These are phyloP conservation scores for Pleurotus platypus DNA, from an alignment of 768 basidiomycete genomes.

Conservation along the genomic window DNA sequence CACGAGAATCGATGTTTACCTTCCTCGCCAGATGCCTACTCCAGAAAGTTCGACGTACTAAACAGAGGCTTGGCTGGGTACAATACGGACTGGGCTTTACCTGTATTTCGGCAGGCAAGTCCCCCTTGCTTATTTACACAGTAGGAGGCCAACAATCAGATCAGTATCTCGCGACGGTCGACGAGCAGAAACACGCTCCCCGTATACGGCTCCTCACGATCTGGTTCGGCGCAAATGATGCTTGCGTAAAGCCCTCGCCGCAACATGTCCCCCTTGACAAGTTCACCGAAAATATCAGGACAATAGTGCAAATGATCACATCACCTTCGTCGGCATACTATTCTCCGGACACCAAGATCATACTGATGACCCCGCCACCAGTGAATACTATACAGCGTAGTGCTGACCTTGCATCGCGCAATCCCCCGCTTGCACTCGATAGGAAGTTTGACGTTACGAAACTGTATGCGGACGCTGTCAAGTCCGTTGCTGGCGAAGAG, in stretches of 20 bases:
- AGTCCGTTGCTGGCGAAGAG: conserved; percentile 51
- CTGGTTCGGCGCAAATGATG: conserved; percentile 93
- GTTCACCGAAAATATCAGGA: conserved; percentile 61
- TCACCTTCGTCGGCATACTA: conserved; percentile 60
- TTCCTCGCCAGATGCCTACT: conserved; percentile 57
- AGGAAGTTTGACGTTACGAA: conserved; percentile 60
- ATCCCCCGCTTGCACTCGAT: conserved; percentile 51
- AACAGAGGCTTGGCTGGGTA: conserved; percentile 86
- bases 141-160: background rate
- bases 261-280: conserved; percentile 76
- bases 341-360: conserved; percentile 68
- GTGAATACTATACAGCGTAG: conserved; percentile 61
- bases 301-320: conserved; percentile 60
- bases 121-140: background rate
- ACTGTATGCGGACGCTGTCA: conserved; percentile 69
- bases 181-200: conserved; percentile 44
- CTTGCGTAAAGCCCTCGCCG: conserved; percentile 54
- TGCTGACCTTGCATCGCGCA: conserved; percentile 44
- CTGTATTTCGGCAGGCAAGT: conserved; percentile 71
- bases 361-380: conserved; percentile 86
- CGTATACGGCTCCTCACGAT: conserved; percentile 72
- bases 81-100: conserved; percentile 83
- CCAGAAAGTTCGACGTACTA: conserved; percentile 78
- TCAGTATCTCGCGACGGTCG: conserved; percentile 57
- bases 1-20: background rate